Percentiles rank a stretch among this genome's conserved stretches.
Conservation (phyloP, 2,329 filamentous ascomycete genomes). For the Anthostomella pinea region DNA sequence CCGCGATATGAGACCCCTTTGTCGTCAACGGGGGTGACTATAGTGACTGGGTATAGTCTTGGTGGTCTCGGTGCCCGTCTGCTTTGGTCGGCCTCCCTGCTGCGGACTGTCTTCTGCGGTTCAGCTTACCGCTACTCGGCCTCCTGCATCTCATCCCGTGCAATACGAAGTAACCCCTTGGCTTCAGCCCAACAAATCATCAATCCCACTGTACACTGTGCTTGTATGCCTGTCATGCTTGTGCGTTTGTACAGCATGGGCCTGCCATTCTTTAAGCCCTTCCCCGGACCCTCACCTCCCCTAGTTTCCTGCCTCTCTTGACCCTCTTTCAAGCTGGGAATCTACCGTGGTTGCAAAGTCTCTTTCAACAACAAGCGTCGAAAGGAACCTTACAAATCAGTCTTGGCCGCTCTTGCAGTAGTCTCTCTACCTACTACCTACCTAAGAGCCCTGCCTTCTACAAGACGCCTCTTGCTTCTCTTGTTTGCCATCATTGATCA, state of each 20-base stretch:
- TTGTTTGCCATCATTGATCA: constrained; percentile 5
- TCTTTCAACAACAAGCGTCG: neutral
- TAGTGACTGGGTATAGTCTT: constrained; percentile 3
- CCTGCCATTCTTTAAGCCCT: constrained; percentile 15
- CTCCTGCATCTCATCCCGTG: constrained; percentile 23
- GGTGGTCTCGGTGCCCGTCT: neutral
- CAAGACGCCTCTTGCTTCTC: constrained; percentile 16
- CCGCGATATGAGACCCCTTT: constrained; percentile 6
- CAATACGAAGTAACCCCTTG: constrained; percentile 15
- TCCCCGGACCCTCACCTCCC: constrained; percentile 4
- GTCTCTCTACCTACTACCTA: no score
- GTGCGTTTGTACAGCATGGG: constrained; percentile 15
- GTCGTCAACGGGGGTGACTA: constrained; percentile 2
- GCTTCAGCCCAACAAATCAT: constrained; percentile 13
- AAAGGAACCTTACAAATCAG: neutral
- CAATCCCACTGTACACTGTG: constrained; percentile 18
- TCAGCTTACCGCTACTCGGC: constrained; percentile 21
- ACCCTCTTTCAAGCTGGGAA: neutral
- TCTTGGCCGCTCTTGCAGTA: constrained; percentile 19
- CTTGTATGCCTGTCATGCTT: constrained; percentile 5
- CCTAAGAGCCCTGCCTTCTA: no score
- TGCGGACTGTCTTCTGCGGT: constrained; percentile 16
- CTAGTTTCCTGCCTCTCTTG: constrained; percentile 1
- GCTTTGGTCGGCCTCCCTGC: no score
- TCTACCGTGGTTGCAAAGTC: neutral